Conservation (phyloP, 768 basidiomycete species). For the Lactifluus piperatus region DNA sequence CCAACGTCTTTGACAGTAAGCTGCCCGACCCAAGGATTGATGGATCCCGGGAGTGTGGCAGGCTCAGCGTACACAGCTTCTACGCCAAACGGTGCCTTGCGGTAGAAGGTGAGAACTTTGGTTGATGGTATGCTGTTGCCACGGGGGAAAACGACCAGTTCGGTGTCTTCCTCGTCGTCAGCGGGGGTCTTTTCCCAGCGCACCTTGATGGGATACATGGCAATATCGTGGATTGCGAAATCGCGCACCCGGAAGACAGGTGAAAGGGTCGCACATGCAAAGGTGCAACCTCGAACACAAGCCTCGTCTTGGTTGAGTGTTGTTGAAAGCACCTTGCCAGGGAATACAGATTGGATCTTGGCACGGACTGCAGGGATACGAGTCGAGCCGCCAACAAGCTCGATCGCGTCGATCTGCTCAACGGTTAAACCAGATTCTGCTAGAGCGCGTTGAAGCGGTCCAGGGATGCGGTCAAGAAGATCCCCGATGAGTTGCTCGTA, state of each 20-base stretch:
- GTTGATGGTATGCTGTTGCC: slow-evolving; percentile 87
- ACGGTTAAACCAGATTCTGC: slow-evolving; percentile 69
- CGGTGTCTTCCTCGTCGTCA: slow-evolving; percentile 84
- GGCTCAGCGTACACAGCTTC: slow-evolving; percentile 80
- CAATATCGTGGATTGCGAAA: slow-evolving; percentile 82
- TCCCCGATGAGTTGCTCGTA: slow-evolving; percentile 71
- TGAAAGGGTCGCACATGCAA: slow-evolving; percentile 94
- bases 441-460: slow-evolving; percentile 72
- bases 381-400: slow-evolving; percentile 89
- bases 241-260: slow-evolving; percentile 98
- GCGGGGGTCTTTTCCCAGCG: slow-evolving; percentile 69
- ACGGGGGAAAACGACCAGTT: slow-evolving; percentile 82
- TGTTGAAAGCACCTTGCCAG: slow-evolving; percentile 73
- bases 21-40: slow-evolving; percentile 80
- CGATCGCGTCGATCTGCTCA: slow-evolving; percentile 84
- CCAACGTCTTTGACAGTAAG: slow-evolving; percentile 81
- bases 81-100: slow-evolving; percentile 80
- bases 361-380: slow-evolving; percentile 89
- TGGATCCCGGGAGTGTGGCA: slow-evolving; percentile 55
- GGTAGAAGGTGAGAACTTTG: slow-evolving; percentile 92
- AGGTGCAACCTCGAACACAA: slow-evolving; percentile 90
- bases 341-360: slow-evolving; percentile 76
- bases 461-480: slow-evolving; percentile 68
- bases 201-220: slow-evolving; percentile 83
- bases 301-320: slow-evolving; percentile 99